phyloP scores from a whole-genome alignment of 495 filamentous ascomycete species.

The Penicillium cosmopolitanum region DNA sequence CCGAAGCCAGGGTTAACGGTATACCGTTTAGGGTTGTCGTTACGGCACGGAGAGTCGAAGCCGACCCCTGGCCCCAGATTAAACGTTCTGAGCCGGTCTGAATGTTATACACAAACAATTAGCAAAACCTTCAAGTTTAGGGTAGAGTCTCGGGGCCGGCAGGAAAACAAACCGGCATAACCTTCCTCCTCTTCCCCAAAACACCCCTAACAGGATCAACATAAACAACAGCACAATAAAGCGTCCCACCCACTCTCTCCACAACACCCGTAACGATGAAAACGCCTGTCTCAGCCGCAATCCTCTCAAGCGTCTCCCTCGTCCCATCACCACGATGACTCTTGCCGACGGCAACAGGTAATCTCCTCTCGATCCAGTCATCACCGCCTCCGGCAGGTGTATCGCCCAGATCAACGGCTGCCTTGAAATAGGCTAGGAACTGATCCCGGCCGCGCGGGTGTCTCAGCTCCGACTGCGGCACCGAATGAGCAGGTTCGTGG shows the following conservation, averaged over 20 bases:
- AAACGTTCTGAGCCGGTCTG: constrained; percentile 49
- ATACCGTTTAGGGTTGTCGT: constrained; percentile 77
- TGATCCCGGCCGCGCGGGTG: constrained; percentile 76
- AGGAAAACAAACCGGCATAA: constrained; percentile 87
- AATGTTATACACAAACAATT: not conserved
- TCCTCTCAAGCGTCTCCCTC: constrained; percentile 73
- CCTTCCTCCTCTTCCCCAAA: constrained; percentile 88
- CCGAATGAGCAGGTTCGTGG: constrained; percentile 87
- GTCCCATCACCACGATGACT: constrained; percentile 81
- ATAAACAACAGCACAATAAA: constrained; percentile 86
- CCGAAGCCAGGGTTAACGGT: constrained; percentile 75
- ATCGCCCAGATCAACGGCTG: constrained; percentile 84
- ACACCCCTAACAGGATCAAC: constrained; percentile 74
- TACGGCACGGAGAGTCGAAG: constrained; percentile 78
- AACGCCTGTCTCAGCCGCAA: constrained; percentile 76
- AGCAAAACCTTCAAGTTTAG: not conserved
- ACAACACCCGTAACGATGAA: constrained; percentile 81
- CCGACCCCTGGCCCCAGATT: constrained; percentile 87
- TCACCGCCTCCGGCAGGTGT: constrained; percentile 73
- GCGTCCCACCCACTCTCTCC: constrained; percentile 75
- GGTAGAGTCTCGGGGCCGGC: not conserved
- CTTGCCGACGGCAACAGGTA: constrained; percentile 54
- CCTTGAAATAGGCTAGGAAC: constrained; percentile 78
- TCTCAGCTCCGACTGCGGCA: constrained; percentile 69
- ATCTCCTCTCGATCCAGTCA: constrained; percentile 68